Conservation (phyloP, 192 early-diverging fungal genomes). For the Lobosporangium transversale region DNA sequence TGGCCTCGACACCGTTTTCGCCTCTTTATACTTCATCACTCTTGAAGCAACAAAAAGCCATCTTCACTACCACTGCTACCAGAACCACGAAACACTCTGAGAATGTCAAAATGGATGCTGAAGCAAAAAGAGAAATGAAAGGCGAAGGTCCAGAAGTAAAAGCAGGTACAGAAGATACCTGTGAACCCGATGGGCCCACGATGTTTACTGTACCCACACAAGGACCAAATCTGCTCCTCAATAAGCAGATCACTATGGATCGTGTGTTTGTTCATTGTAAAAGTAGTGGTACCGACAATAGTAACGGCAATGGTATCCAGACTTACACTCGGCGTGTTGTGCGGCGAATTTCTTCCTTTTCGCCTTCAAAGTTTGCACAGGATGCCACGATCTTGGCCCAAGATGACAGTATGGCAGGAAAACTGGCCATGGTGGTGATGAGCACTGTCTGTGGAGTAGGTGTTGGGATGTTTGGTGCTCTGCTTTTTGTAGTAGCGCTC, state of each 20-base stretch:
- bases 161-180: background rate
- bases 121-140: background rate
- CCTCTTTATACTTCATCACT: slow-evolving; percentile 5
- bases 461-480: slow-evolving; percentile 39
- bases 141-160: background rate
- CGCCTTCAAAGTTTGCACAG: slow-evolving; percentile 11
- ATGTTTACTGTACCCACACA: background rate
- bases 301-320: background rate
- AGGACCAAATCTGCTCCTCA: background rate
- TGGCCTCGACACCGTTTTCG: slow-evolving; percentile 20
- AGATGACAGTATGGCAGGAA: slow-evolving; percentile 25
- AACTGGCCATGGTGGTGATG: slow-evolving; percentile 40
- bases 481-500: slow-evolving; percentile 41
- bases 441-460: slow-evolving; percentile 28
- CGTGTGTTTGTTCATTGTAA: background rate
- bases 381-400: slow-evolving; percentile 17
- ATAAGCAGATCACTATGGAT: background rate
- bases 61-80: background rate
- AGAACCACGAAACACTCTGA: background rate
- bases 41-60: background rate
- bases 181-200: background rate
- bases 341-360: slow-evolving; percentile 16
- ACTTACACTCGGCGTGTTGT: slow-evolving; percentile 1
- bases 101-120: no score
- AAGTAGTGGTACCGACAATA: no score